phyloP scores from a whole-genome alignment of 345 rosid species.

The Eutrema yunnanense region DNA sequence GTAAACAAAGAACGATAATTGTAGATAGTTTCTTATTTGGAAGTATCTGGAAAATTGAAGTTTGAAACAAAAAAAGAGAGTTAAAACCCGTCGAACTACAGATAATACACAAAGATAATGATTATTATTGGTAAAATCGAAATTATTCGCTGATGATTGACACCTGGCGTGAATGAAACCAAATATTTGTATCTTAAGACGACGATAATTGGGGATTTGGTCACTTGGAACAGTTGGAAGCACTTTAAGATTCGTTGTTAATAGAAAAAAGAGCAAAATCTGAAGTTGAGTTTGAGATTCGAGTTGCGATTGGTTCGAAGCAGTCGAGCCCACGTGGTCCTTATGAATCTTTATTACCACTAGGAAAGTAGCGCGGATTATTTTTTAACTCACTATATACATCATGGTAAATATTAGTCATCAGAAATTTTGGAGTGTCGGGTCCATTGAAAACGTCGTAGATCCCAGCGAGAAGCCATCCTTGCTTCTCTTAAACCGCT shows the following conservation, averaged over 20 bases:
- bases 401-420: no score
- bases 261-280: neutral
- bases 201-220: conserved; percentile 22
- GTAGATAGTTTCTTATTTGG: neutral
- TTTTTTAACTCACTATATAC: no score
- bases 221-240: conserved; percentile 15
- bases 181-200: conserved; percentile 15
- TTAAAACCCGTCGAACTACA: neutral
- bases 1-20: neutral
- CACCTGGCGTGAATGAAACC: conserved; percentile 23
- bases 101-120: conserved; percentile 14
- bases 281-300: conserved; percentile 20
- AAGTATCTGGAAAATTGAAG: neutral
- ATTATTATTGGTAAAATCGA: conserved; percentile 17
- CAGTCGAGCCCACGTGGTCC: conserved; percentile 25
- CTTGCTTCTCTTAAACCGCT: no score
- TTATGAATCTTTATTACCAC: conserved; percentile 1
- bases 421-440: no score
- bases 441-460: no score
- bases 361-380: no score
- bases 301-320: conserved; percentile 28
- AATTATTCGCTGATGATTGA: conserved; percentile 35
- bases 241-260: conserved; percentile 20
- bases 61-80: neutral
- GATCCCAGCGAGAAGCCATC: no score